Base-by-base conservation (phyloP, 495 filamentous ascomycete genomes). In the Durotheca rogersii region DNA sequence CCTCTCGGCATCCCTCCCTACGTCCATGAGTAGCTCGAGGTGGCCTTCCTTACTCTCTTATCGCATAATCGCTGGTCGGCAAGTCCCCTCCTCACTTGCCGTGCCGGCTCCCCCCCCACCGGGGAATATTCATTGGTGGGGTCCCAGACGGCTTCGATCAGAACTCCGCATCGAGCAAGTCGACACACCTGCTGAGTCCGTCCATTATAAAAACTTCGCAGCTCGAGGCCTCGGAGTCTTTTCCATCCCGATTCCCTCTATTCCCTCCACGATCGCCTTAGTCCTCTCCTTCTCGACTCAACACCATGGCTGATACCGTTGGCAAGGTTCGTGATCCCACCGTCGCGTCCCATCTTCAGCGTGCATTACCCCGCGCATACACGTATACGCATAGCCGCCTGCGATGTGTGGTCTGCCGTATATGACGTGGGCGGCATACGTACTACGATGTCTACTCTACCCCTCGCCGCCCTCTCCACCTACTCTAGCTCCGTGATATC, bases 271-370 rank as follows among this genome's bases (percentile, higher is more conserved):
- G n/a, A n/a, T n/a, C n/a, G n/a, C n/a, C n/a, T n/a, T n/a, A n/a
- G n/a, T n/a, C n/a, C n/a, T n/a, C 6, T 21, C 47, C 27, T 30
- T 23, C 15, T 12, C 38, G 43, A 47, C 20, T 6, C 3, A 38
- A 50, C 41, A 66, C 38, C 38, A 77, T 77, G 74, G 69, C 73
- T 40, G 58, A 63, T 36, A 78, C 74, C 50, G 74, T 57, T 55
- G 74, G 74, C 53, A 72, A 78, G 73, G 74, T 76, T 42, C 51
- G 63, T 54, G 43, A 25, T 10, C 31, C 21, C 19, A 37, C 20
- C 27, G 21, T 17, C 23, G 7, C 41, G 20, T 14, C 32, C 4
- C 38, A 1, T 27, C 14, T n/a, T 4, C n/a, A 32, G 17, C 45
- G 30, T 31, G 31, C 36, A 18, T 46, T 46, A 57, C 58, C 58